phyloP scores from a whole-genome alignment of 208 protist genomes.

The Porcisia hertigi region DNA sequence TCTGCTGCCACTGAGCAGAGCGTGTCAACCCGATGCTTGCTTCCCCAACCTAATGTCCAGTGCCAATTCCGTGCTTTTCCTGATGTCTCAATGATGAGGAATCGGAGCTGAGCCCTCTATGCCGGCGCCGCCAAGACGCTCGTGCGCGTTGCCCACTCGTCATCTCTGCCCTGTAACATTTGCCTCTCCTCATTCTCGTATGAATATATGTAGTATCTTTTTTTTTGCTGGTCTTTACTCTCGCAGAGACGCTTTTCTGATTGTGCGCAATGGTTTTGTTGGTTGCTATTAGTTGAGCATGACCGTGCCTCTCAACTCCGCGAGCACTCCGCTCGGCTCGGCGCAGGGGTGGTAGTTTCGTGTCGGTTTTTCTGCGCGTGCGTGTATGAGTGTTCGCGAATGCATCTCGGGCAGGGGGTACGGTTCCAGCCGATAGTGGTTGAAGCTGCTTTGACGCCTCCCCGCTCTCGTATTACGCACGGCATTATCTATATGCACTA shows the following conservation, averaged over 20 bases:
- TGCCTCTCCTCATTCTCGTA: too few species aligned
- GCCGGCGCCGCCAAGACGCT: background rate
- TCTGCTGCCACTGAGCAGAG: background rate
- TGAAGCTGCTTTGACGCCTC: background rate
- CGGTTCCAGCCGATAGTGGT: background rate
- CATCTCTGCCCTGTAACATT: background rate
- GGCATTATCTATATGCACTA: background rate
- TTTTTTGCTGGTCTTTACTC: background rate
- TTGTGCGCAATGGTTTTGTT: background rate
- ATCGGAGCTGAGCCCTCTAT: background rate
- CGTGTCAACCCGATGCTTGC: background rate
- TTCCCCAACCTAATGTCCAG: background rate
- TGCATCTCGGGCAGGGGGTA: background rate
- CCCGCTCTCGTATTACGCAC: too few species aligned
- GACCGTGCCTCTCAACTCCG: background rate
- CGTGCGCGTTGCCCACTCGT: background rate
- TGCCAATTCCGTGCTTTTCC: background rate
- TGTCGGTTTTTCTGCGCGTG: slow-evolving; percentile 1
- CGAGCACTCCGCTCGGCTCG: background rate
- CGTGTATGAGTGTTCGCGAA: background rate
- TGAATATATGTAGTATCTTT: slow-evolving; percentile 6
- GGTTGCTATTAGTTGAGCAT: background rate
- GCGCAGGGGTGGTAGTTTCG: background rate
- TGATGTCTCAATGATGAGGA: too few species aligned
- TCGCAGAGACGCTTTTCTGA: background rate